Evolutionary conservation across 108 stramenopile genomes (phyloP), one percentile per base, ranked within the genome.

Genomic region (Pseudonitzschia multiseries): DNA sequence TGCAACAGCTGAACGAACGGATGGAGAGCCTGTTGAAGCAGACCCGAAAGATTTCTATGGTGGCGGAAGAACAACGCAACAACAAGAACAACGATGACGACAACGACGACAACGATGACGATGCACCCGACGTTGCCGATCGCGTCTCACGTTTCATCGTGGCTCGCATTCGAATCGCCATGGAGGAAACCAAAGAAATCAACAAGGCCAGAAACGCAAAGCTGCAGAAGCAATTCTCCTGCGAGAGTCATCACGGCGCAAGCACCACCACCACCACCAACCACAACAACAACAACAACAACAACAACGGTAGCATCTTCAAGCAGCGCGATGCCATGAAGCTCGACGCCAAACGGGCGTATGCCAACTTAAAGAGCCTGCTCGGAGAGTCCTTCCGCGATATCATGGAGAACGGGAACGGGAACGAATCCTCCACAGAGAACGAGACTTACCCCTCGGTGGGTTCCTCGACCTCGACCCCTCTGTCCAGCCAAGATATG

Each of bases 141-240:
- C 41, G 70, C 31, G 73, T 82, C 22, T 65, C 78, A 43, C 18
- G 53, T 12, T 75, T 73, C 40, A 66, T 82, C 24, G 81, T 75
- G 8, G 70, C 78, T 21, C 59, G 70, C 1, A 56, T 82, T 9
- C 22, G 18, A 36, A 40, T 4, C 22, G 66, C 63, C 21, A 15
- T 78, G 31, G 36, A 68, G 15, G 66, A 78, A 52, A 33, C 24
- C 31, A 1, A 56, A 53, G 14, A 22, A 41, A 14, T 48, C 0
- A 56, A 62, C n/a, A 21, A 27, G 12, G 46, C 29, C 10, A 59
- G 0, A 22, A 59, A 59, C 13, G 29, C 0, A 24, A 15, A 31
- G 26, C 29, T 27, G 29, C 15, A 31, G 57, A 59, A 14, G 29
- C 14, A 57, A 6, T n/a, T 59, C 0, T 3, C 26, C 9, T 14